Percentiles rank a stretch among this genome's conserved stretches.
Evolutionary conservation across 2,329 filamentous ascomycete species (phyloP).

Genomic region (Scedosporium apiospermum): DNA sequence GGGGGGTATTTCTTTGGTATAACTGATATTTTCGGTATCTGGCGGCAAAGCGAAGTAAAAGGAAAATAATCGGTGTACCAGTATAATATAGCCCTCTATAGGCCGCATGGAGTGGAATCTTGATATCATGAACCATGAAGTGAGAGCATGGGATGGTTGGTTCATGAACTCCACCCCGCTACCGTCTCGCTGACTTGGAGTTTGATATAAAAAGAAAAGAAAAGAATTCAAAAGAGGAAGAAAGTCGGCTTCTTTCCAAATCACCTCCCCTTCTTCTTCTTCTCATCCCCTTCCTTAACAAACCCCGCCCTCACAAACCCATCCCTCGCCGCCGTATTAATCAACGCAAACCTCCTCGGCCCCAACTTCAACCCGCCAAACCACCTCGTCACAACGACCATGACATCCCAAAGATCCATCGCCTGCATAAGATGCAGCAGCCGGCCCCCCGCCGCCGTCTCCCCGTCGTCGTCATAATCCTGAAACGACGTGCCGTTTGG

Average conservation of each 20-base stretch:
- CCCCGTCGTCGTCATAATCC: slow-evolving; percentile 93
- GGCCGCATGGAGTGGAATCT: background rate
- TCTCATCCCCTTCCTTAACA: slow-evolving; percentile 40
- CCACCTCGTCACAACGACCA: slow-evolving; percentile 92
- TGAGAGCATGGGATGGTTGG: background rate
- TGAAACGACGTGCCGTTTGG: slow-evolving; percentile 53
- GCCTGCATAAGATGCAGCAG: slow-evolving; percentile 86
- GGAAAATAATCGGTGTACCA: background rate
- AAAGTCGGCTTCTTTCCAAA: background rate
- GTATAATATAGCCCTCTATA: background rate
- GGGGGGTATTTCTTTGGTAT: background rate
- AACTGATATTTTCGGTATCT: too few species aligned
- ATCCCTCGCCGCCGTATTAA: slow-evolving; percentile 79
- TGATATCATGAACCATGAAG: background rate
- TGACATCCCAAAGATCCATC: slow-evolving; percentile 86
- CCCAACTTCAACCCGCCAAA: slow-evolving; percentile 88
- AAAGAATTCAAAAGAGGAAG: background rate
- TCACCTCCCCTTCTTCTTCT: slow-evolving; percentile 31
- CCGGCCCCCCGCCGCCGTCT: slow-evolving; percentile 80
- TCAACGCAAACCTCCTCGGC: slow-evolving; percentile 80
- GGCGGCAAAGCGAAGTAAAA: too few species aligned
- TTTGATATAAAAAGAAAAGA: background rate
- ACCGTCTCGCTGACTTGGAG: too few species aligned
- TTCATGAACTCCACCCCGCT: background rate
- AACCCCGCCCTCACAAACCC: slow-evolving; percentile 70